Evolutionary conservation across 257 asterid genomes (phyloP).

Genomic region (Forsythia viridissima): DNA sequence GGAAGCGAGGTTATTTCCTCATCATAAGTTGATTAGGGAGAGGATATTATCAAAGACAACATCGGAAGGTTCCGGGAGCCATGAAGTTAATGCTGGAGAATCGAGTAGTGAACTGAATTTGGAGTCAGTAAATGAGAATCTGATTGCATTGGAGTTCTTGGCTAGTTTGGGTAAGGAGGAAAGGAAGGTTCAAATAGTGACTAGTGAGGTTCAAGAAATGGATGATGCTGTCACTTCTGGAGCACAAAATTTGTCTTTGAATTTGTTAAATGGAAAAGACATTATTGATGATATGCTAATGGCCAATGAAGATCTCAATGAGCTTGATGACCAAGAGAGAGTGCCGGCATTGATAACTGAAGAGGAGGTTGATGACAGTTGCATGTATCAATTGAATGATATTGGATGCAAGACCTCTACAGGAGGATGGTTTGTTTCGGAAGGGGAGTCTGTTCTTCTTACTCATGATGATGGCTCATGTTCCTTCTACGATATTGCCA

Average conservation of each 20-base stretch:
- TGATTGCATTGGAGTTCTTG: constrained; percentile 51
- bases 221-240: constrained; percentile 39
- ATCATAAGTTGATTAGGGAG: constrained; percentile 68
- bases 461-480: constrained; percentile 56
- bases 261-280: constrained; percentile 32
- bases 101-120: constrained; percentile 24
- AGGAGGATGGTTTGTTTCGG: constrained; percentile 63
- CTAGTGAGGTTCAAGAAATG: constrained; percentile 52
- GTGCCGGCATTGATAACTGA: constrained; percentile 30
- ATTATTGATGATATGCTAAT: constrained; percentile 46
- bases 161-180: constrained; percentile 43
- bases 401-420: constrained; percentile 47
- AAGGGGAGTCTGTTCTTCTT: constrained; percentile 54
- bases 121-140: constrained; percentile 42
- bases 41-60: constrained; percentile 49
- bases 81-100: constrained; percentile 25
- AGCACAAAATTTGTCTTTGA: constrained; percentile 30
- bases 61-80: constrained; percentile 17
- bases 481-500: constrained; percentile 46
- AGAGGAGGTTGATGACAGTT: constrained; percentile 39
- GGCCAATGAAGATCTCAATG: constrained; percentile 63
- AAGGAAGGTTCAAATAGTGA: constrained; percentile 23
- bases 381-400: constrained; percentile 28
- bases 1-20: constrained; percentile 76
- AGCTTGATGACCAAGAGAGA: constrained; percentile 42